These are phyloP conservation scores for Asclepias syriaca DNA, from an alignment of 257 asterid species.

Conservation along the genomic window DNA sequence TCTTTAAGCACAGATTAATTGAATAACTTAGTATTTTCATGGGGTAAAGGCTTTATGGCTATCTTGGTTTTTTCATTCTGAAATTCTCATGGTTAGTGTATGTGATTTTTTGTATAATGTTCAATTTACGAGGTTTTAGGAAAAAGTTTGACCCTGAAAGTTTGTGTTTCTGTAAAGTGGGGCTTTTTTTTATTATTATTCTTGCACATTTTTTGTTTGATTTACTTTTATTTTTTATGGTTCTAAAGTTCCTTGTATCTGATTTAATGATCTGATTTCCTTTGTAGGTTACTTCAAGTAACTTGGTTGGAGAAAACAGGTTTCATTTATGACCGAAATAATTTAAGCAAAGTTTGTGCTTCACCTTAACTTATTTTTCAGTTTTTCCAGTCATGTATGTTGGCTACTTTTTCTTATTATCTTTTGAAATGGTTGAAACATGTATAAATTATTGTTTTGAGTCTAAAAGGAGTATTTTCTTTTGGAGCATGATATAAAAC, in stretches of 20 bases:
- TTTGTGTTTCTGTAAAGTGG: neutral
- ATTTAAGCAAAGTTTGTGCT: slow-evolving; percentile 73
- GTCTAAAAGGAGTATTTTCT: neutral
- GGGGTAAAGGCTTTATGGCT: neutral
- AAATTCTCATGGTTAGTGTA: neutral
- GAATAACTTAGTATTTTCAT: neutral
- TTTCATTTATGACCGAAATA: slow-evolving; percentile 71
- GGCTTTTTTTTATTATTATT: neutral
- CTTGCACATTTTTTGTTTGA: neutral
- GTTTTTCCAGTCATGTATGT: slow-evolving; percentile 5
- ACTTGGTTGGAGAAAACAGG: slow-evolving; percentile 79
- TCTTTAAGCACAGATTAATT: neutral
- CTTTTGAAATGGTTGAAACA: neutral
- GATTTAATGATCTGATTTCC: slow-evolving; percentile 12
- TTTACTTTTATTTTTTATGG: neutral
- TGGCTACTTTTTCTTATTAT: neutral
- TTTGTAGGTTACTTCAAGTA: slow-evolving; percentile 95
- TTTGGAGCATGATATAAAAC: neutral
- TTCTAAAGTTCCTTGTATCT: slow-evolving; percentile 7
- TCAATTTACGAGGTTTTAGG: neutral
- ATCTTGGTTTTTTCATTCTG: neutral
- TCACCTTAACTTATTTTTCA: slow-evolving; percentile 24
- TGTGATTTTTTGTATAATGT: neutral
- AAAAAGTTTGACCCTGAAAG: slow-evolving; percentile 1
- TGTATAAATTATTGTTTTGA: neutral